phyloP scores from a whole-genome alignment of 192 early-diverging fungal species.

The Phycomyces blakesleeanus region DNA sequence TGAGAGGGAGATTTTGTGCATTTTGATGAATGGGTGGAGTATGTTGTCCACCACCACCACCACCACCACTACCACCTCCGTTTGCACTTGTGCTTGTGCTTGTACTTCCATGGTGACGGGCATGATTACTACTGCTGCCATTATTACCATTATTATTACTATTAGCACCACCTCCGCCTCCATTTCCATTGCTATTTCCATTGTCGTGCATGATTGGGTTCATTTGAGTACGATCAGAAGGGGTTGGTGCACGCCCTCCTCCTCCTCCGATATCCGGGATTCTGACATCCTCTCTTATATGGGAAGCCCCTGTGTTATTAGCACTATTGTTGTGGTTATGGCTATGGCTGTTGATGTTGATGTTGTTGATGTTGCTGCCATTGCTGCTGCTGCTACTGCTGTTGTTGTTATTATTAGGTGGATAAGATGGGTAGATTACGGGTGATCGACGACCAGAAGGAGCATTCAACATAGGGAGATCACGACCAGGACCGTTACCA shows the following conservation, averaged over 20 bases:
- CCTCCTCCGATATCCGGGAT: conserved; percentile 32
- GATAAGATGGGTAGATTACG: conserved; percentile 11
- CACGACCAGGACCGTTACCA: conserved; percentile 15
- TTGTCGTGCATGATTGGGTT: conserved; percentile 28
- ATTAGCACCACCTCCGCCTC: too few relatives aligned
- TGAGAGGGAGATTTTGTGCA: background rate
- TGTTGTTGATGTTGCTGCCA: too few relatives aligned
- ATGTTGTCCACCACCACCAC: too few relatives aligned
- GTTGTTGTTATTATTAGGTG: conserved; percentile 4
- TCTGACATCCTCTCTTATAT: conserved; percentile 14
- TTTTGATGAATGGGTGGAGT: background rate
- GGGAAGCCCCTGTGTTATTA: too few relatives aligned
- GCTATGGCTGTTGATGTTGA: too few relatives aligned
- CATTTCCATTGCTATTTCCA: too few relatives aligned
- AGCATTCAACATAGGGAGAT: conserved; percentile 18
- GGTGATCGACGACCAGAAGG: conserved; percentile 23
- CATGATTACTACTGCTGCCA: background rate
- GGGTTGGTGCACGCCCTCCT: conserved; percentile 27
- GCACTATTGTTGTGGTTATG: too few relatives aligned
- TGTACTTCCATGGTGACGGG: background rate
- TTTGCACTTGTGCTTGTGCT: too few relatives aligned
- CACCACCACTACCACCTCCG: too few relatives aligned
- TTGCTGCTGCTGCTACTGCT: too few relatives aligned
- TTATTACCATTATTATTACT: too few relatives aligned
- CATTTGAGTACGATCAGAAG: conserved; percentile 32